phyloP scores from a whole-genome alignment of 2,329 filamentous ascomycete species.

The Trichophyton rubrum region DNA sequence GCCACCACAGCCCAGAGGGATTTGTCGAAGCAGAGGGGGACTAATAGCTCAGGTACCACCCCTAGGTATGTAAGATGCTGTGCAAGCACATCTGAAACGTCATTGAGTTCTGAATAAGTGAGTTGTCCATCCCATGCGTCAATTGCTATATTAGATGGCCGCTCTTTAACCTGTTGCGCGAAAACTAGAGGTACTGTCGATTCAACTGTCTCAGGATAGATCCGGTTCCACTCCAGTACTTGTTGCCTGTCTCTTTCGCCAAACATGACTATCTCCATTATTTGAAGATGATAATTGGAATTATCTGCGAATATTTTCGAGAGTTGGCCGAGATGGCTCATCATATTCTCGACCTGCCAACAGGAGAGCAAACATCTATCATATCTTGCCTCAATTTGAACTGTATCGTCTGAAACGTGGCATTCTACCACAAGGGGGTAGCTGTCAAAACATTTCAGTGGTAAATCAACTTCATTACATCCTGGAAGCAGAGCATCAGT shows the following conservation, averaged over 20 bases:
- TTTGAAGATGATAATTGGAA: slow-evolving; percentile 10
- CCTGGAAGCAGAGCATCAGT: background rate
- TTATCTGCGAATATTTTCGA: slow-evolving; percentile 13
- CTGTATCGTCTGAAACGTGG: slow-evolving; percentile 41
- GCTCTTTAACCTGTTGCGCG: slow-evolving; percentile 20
- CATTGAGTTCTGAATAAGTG: slow-evolving; percentile 27
- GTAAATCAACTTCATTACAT: background rate
- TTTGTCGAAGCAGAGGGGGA: slow-evolving; percentile 13
- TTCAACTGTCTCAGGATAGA: slow-evolving; percentile 29
- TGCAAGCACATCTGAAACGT: slow-evolving; percentile 27
- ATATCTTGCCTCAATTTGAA: slow-evolving; percentile 35
- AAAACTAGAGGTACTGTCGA: slow-evolving; percentile 18
- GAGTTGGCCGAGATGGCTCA: slow-evolving; percentile 8
- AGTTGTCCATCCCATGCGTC: slow-evolving; percentile 23
- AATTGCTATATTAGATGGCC: slow-evolving; percentile 10
- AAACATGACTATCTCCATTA: slow-evolving; percentile 12
- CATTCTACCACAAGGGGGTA: slow-evolving; percentile 49
- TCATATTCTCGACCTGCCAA: background rate
- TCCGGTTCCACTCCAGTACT: slow-evolving; percentile 7
- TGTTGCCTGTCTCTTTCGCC: slow-evolving; percentile 20
- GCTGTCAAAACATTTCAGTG: background rate
- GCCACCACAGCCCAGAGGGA: slow-evolving; percentile 11
- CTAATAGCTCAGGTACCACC: slow-evolving; percentile 22
- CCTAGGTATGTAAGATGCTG: slow-evolving; percentile 24
- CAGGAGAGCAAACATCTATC: background rate